Conservation (phyloP, 2,329 filamentous ascomycete species). For the Sclerotinia trifoliorum region DNA sequence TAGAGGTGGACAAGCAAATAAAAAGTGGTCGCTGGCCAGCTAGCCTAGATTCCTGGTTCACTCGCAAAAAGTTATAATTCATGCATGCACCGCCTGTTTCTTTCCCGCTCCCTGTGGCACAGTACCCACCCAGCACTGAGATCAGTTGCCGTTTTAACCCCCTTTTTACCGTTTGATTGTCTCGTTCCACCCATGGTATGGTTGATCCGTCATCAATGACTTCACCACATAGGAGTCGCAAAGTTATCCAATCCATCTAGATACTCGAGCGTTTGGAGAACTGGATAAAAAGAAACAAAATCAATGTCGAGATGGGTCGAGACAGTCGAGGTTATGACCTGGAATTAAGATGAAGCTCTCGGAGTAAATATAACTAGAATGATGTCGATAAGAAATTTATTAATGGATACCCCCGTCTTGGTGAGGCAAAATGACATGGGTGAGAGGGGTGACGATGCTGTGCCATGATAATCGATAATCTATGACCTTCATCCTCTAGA, state of each 20-base stretch:
- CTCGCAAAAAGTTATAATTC: constrained; percentile 19
- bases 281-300: not conserved
- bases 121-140: constrained; percentile 3
- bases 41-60: not conserved
- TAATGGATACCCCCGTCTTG: not conserved
- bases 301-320: not conserved
- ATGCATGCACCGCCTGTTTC: constrained; percentile 18
- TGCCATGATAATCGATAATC: constrained; percentile 12
- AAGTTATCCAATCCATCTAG: not conserved
- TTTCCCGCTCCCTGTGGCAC: constrained; percentile 9
- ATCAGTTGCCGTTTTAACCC: constrained; percentile 21
- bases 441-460: constrained; percentile 1
- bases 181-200: not conserved
- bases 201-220: constrained; percentile 9
- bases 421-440: not conserved
- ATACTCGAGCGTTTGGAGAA: not conserved
- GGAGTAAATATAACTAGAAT: not conserved
- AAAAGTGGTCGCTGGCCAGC: not conserved
- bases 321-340: not conserved
- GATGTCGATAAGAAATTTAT: constrained; percentile 1
- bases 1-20: not conserved
- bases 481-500: not conserved
- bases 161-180: constrained; percentile 19
- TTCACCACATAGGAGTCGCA: not conserved
- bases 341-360: not conserved